Percentiles rank a stretch among this genome's conserved stretches.
phyloP scores from a whole-genome alignment of 108 stramenopile species.

The Skeletonema menzelii region DNA sequence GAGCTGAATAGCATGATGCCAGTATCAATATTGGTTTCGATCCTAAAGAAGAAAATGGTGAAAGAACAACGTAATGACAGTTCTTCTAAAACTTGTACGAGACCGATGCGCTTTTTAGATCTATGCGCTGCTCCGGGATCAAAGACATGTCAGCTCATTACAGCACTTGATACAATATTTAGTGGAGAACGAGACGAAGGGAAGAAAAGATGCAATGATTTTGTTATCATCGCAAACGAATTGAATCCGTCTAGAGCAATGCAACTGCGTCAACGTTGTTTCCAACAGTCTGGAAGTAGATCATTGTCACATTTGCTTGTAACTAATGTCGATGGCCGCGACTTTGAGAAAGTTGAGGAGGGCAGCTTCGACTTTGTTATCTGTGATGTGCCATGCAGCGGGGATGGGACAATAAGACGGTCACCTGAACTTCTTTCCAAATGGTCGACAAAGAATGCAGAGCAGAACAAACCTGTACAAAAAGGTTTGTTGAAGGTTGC shows the following conservation, averaged over 20 bases:
- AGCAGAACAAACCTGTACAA: slow-evolving; percentile 18
- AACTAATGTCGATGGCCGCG: slow-evolving; percentile 10
- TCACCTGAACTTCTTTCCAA: slow-evolving; percentile 11
- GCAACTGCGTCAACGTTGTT: slow-evolving; percentile 8
- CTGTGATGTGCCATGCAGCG: slow-evolving; percentile 22
- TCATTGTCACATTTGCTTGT: slow-evolving; percentile 14
- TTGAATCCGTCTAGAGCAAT: slow-evolving; percentile 26
- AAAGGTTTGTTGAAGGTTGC: slow-evolving; percentile 21
- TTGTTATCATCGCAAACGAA: slow-evolving; percentile 48
- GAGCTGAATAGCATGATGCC: slow-evolving; percentile 31
- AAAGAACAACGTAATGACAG: no score
- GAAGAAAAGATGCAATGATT: neutral
- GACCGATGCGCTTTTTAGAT: slow-evolving; percentile 27
- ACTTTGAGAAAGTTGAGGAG: slow-evolving; percentile 4
- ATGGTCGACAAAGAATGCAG: slow-evolving; percentile 13
- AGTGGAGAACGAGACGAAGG: neutral
- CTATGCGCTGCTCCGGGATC: slow-evolving; percentile 54
- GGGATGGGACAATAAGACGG: slow-evolving; percentile 21
- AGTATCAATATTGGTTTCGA: slow-evolving; percentile 14
- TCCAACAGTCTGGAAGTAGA: slow-evolving; percentile 1
- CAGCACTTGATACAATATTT: slow-evolving; percentile 8
- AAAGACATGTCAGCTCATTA: slow-evolving; percentile 39
- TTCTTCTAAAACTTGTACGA: no score
- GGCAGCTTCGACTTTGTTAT: slow-evolving; percentile 19
- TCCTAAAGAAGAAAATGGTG: neutral